A percentile compares a stretch with the other conserved stretches of the same genome.
phyloP scores from a whole-genome alignment of 2,329 filamentous ascomycete species.

The Nothophaeocryptopus gaeumannii region DNA sequence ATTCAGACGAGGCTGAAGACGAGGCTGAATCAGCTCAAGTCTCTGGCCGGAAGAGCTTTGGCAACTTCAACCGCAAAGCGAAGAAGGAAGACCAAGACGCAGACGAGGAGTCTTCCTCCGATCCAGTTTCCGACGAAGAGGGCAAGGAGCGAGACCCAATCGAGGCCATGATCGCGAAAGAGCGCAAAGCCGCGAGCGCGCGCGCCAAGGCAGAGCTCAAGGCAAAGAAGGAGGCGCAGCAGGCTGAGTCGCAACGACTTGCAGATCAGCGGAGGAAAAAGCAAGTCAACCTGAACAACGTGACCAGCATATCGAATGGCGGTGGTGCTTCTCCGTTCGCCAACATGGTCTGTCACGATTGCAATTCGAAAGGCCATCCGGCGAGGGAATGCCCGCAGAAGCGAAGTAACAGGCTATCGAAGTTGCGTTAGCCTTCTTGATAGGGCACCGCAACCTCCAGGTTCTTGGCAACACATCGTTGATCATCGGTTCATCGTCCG shows the following conservation, averaged over 20 bases:
- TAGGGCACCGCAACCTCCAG: no score
- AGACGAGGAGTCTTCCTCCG: slow-evolving; percentile 27
- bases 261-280: slow-evolving; percentile 62
- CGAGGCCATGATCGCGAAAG: slow-evolving; percentile 45
- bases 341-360: slow-evolving; percentile 57
- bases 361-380: slow-evolving; percentile 61
- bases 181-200: slow-evolving; percentile 45
- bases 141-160: slow-evolving; percentile 43
- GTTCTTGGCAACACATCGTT: no score
- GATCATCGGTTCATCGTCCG: no score
- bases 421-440: slow-evolving; percentile 13
- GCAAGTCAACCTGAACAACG: slow-evolving; percentile 63
- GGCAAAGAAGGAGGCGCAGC: slow-evolving; percentile 50
- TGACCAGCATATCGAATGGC: slow-evolving; percentile 51
- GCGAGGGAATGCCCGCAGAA: slow-evolving; percentile 54
- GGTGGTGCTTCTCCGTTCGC: slow-evolving; percentile 25
- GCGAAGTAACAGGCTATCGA: slow-evolving; percentile 11
- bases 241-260: slow-evolving; percentile 50
- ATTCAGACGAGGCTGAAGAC: slow-evolving; percentile 35
- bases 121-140: slow-evolving; percentile 36
- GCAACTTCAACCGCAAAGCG: slow-evolving; percentile 44
- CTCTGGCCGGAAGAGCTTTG: slow-evolving; percentile 50
- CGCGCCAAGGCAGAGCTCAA: slow-evolving; percentile 44
- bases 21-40: slow-evolving; percentile 32
- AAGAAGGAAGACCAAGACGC: slow-evolving; percentile 44